Evolutionary conservation across 768 basidiomycete species (phyloP).

Genomic region (Boletus sp.): DNA sequence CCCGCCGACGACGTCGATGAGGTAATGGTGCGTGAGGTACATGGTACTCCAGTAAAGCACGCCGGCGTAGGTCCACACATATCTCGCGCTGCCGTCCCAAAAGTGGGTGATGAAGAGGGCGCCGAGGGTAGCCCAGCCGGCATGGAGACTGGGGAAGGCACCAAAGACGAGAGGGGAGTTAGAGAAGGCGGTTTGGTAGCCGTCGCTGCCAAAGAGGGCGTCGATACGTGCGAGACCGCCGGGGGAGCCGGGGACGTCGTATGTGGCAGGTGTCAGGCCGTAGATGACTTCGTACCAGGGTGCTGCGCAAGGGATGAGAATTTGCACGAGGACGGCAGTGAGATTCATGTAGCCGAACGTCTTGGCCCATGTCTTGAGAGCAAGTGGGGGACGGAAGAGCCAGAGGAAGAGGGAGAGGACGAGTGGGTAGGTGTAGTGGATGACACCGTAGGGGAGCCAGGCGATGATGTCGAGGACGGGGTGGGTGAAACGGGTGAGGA

Average conservation of each 20-base stretch:
- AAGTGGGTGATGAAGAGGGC: slow-evolving; percentile 94
- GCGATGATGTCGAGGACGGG: slow-evolving; percentile 89
- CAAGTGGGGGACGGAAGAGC: slow-evolving; percentile 82
- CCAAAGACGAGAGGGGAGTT: slow-evolving; percentile 94
- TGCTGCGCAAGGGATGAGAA: slow-evolving; percentile 88
- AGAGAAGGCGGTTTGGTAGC: slow-evolving; percentile 48
- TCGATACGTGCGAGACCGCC: slow-evolving; percentile 94
- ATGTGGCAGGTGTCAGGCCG: slow-evolving; percentile 93
- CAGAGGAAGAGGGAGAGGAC: slow-evolving; percentile 83
- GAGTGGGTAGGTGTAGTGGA: slow-evolving; percentile 87
- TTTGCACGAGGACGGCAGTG: slow-evolving; percentile 82
- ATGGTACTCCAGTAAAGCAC: slow-evolving; percentile 98
- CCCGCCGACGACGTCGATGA: slow-evolving; percentile 97
- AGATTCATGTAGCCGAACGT: slow-evolving; percentile 95
- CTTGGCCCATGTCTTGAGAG: slow-evolving; percentile 79
- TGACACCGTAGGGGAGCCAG: slow-evolving; percentile 96
- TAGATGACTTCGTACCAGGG: slow-evolving; percentile 99
- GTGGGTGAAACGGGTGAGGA: slow-evolving; percentile 92
- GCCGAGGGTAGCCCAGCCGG: slow-evolving; percentile 86
- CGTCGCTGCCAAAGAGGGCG: slow-evolving; percentile 57
- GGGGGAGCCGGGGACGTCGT: slow-evolving; percentile 87
- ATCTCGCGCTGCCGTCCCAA: slow-evolving; percentile 71
- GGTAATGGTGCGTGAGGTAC: slow-evolving; percentile 98
- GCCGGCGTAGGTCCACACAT: slow-evolving; percentile 80
- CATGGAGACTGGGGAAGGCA: slow-evolving; percentile 93